Evolutionary conservation across 2,329 filamentous ascomycete genomes (phyloP).

Genomic region (Xylariaceae sp.): DNA sequence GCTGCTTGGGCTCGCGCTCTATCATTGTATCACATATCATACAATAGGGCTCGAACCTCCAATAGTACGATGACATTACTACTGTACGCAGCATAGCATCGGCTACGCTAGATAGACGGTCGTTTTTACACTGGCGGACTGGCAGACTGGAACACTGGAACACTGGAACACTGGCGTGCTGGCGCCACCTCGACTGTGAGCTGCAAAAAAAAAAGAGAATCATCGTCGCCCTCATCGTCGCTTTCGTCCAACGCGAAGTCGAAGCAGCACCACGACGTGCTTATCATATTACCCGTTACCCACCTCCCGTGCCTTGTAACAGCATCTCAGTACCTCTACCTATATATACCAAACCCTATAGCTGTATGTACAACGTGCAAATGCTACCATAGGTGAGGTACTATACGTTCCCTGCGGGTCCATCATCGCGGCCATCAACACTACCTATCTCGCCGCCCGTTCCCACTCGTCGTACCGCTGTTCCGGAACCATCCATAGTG

Average conservation of each 20-base stretch:
- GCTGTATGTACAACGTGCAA: conserved; percentile 12
- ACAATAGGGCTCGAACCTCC: conserved; percentile 5
- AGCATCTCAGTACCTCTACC: neutral
- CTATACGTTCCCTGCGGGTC: conserved; percentile 8
- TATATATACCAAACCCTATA: neutral
- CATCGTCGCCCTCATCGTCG: neutral
- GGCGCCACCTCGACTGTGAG: neutral
- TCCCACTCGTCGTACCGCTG: neutral
- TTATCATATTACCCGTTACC: neutral
- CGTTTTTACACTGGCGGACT: neutral
- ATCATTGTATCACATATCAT: conserved; percentile 10
- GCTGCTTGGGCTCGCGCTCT: conserved; percentile 16
- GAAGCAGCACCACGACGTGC: neutral
- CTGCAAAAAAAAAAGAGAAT: neutral
- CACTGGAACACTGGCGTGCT: neutral
- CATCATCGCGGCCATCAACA: conserved; percentile 1
- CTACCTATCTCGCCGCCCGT: neutral
- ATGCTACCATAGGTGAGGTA: conserved; percentile 1
- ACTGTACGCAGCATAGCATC: conserved; percentile 1
- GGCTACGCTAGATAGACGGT: conserved; percentile 1
- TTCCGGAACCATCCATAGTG: conserved; percentile 3
- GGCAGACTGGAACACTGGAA: no score
- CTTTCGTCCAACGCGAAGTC: neutral
- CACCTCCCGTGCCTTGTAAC: neutral
- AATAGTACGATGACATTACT: conserved; percentile 11